Conservation (phyloP, 345 rosid genomes). For the Linum usitatissimum region DNA sequence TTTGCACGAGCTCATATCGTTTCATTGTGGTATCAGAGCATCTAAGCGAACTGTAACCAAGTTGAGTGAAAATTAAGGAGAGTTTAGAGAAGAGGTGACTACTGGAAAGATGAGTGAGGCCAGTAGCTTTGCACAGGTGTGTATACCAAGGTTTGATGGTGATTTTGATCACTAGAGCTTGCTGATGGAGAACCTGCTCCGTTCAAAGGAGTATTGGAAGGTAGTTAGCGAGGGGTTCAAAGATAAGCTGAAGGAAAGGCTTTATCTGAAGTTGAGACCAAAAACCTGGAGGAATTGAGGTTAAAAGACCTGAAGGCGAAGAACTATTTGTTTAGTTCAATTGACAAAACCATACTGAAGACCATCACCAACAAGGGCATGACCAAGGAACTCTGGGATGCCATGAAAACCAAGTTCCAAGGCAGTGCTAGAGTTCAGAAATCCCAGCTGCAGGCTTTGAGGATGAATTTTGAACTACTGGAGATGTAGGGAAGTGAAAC, state of each 20-base stretch:
- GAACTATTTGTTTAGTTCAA: background rate
- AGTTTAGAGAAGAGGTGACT: too few species aligned
- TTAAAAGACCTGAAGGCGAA: background rate
- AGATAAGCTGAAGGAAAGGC: background rate
- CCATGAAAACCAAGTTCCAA: background rate
- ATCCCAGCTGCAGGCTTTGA: background rate
- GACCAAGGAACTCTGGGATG: background rate
- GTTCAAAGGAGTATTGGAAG: conserved; percentile 3
- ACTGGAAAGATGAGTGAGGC: too few species aligned
- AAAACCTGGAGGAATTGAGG: background rate
- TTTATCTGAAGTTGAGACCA: background rate
- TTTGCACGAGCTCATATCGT: too few species aligned
- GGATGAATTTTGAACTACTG: background rate
- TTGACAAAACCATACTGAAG: background rate
- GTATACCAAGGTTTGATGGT: background rate
- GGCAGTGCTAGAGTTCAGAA: background rate
- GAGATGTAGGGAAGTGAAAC: background rate
- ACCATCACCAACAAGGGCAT: background rate
- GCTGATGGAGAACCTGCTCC: conserved; percentile 1
- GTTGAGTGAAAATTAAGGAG: too few species aligned
- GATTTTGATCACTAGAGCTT: conserved; percentile 1
- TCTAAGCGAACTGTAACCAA: too few species aligned
- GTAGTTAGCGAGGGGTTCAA: background rate
- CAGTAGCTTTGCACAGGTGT: background rate
- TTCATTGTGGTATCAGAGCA: too few species aligned